Evolutionary conservation across 768 basidiomycete genomes (phyloP).

Genomic region (Butyriboletus loyo): DNA sequence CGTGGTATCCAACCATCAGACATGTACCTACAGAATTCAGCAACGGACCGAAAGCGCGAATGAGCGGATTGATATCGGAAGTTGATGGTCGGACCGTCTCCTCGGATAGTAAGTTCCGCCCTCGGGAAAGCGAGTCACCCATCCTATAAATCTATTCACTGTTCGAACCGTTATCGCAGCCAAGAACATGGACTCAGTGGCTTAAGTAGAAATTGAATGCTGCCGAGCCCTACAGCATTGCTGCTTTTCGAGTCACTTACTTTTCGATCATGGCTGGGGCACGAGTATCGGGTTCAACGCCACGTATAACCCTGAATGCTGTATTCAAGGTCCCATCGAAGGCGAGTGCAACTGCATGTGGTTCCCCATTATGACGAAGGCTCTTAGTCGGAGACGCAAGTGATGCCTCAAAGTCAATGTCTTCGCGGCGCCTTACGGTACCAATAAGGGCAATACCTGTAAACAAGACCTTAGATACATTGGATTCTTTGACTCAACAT

Average conservation of each 20-base stretch:
- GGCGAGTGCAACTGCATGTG: conserved; percentile 29
- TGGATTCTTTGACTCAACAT: neutral
- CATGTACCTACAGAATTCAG: too few species aligned
- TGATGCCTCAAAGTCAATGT: conserved; percentile 68
- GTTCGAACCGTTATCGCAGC: neutral
- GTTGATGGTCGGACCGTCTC: too few species aligned
- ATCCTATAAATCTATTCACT: neutral
- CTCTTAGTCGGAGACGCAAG: conserved; percentile 50
- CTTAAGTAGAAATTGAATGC: too few species aligned
- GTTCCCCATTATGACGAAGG: neutral
- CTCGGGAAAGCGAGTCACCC: neutral
- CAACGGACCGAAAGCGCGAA: too few species aligned
- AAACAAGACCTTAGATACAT: conserved; percentile 14
- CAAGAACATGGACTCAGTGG: too few species aligned
- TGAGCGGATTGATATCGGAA: too few species aligned
- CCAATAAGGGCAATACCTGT: conserved; percentile 47
- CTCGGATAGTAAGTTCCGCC: neutral
- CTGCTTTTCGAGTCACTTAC: neutral
- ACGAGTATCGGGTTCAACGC: too few species aligned
- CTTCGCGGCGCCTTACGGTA: conserved; percentile 50
- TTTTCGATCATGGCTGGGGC: too few species aligned
- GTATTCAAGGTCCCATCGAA: conserved; percentile 56
- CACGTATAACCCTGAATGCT: conserved; percentile 52
- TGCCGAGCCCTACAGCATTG: neutral
- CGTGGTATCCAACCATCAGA: too few species aligned